Conservation (phyloP, 1,139 yeast species). For the Diutina neorugosa region DNA sequence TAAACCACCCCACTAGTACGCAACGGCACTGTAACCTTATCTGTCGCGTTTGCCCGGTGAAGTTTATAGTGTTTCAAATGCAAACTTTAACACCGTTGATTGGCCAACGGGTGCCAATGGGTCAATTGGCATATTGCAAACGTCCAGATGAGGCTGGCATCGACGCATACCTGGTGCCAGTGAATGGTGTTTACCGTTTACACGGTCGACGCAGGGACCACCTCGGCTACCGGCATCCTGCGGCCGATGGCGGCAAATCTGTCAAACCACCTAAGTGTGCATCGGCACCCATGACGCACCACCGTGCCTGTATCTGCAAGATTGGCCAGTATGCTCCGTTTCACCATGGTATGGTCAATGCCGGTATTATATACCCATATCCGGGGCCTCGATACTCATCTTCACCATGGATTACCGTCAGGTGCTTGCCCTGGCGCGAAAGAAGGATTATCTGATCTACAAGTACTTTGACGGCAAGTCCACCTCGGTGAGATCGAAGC, state of each 20-base stretch:
- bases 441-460: constrained; percentile 1
- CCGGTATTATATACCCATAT: neutral
- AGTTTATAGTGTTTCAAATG: neutral
- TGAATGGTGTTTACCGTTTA: too few species aligned
- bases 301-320: neutral
- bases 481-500: neutral
- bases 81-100: neutral
- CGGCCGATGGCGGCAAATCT: neutral
- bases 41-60: neutral
- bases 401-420: neutral
- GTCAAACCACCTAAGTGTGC: neutral
- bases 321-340: neutral
- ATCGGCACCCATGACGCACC: neutral
- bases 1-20: neutral
- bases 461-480: neutral
- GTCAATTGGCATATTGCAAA: too few species aligned
- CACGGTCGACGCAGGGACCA: neutral
- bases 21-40: neutral
- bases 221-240: neutral
- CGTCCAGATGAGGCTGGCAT: too few species aligned
- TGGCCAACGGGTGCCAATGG: too few species aligned
- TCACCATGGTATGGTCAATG: neutral
- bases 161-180: too few species aligned
- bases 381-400: too few species aligned
- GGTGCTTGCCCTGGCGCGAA: neutral